Percentiles rank a stretch among this genome's conserved stretches.
Conservation (phyloP, 164 flowering plant genomes). For the Echeveria elegans region DNA sequence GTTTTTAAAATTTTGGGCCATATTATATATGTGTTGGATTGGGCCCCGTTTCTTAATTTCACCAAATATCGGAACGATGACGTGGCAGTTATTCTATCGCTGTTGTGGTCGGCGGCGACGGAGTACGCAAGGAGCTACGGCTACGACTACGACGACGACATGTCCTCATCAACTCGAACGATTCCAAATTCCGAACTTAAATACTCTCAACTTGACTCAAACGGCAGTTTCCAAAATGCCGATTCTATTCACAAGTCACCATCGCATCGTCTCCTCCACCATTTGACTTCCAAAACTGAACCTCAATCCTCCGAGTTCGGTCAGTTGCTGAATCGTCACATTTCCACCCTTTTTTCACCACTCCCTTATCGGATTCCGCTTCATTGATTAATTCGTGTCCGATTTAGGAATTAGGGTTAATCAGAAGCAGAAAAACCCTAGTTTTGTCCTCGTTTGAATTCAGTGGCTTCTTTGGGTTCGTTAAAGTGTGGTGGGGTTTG, state of each 20-base stretch:
- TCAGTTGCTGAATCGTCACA: background rate
- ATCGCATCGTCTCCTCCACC: background rate
- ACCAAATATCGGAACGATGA: background rate
- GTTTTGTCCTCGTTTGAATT: background rate
- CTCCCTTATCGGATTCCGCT: background rate
- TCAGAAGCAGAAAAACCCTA: background rate
- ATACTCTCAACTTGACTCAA: background rate
- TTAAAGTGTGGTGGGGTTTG: conserved; percentile 18
- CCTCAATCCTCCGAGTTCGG: background rate
- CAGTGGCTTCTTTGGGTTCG: conserved; percentile 22
- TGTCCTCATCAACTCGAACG: background rate
- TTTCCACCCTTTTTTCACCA: background rate
- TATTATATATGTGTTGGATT: too few species aligned
- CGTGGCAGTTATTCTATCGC: background rate
- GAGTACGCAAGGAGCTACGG: background rate
- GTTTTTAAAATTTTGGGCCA: too few species aligned
- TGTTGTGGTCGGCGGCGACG: background rate
- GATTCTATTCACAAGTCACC: background rate
- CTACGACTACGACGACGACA: background rate
- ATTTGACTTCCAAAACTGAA: background rate
- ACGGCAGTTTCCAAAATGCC: background rate
- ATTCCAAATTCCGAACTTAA: background rate
- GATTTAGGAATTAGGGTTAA: background rate
- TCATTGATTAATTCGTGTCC: background rate
- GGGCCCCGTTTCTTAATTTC: too few species aligned